Evolutionary conservation across 2,329 filamentous ascomycete species (phyloP).

Genomic region (Cephalotrichum gorgonifer): DNA sequence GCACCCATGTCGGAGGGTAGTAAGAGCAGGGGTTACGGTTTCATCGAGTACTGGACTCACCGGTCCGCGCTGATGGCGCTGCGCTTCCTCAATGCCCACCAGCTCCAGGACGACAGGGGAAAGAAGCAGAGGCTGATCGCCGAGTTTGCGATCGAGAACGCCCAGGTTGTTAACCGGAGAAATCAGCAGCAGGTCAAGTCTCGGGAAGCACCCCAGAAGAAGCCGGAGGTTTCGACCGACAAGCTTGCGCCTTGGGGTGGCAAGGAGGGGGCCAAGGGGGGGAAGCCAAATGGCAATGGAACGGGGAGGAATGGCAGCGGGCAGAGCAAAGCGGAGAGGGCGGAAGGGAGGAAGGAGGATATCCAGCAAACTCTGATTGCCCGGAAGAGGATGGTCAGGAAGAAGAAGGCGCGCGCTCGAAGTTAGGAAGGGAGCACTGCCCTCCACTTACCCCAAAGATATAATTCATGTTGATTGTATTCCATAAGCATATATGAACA

Average conservation of each 20-base stretch:
- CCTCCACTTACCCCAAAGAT: no score
- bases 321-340: conserved; percentile 18
- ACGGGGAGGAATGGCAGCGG: neutral
- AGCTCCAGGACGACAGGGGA: conserved; percentile 50
- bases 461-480: neutral
- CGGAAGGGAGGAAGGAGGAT: conserved; percentile 34
- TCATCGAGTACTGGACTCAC: conserved; percentile 93
- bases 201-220: neutral
- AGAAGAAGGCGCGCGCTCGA: conserved; percentile 45
- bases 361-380: conserved; percentile 69
- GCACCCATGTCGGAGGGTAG: conserved; percentile 67
- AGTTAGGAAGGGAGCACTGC: conserved; percentile 9
- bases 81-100: conserved; percentile 79
- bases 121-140: conserved; percentile 85
- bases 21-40: conserved; percentile 86
- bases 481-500: no score
- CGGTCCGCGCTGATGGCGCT: conserved; percentile 91
- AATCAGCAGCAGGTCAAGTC: conserved; percentile 18
- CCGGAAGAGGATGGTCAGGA: conserved; percentile 71
- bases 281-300: no score
- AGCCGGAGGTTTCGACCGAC: neutral
- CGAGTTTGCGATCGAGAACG: conserved; percentile 97
- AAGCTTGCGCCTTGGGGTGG: neutral
- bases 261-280: neutral
- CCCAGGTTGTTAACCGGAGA: conserved; percentile 81